Base-by-base conservation (phyloP, 768 basidiomycete species). In the Cystobasidium tubakii region DNA sequence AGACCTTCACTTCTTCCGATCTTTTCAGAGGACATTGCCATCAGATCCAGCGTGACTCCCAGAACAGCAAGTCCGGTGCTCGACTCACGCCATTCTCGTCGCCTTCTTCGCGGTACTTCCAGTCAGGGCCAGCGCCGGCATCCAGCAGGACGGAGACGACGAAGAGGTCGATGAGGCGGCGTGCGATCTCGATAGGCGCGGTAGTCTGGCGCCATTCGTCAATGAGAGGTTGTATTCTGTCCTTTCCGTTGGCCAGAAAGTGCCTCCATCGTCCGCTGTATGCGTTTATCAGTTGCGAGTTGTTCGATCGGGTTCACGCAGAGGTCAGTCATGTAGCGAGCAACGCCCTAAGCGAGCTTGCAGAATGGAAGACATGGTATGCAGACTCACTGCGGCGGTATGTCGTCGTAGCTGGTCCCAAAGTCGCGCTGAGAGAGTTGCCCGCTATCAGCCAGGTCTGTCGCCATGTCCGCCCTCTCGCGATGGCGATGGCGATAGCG, bases 61-160 rank as follows among this genome's bases (percentile, higher is more conserved):
- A n/a, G n/a, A n/a, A n/a, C n/a, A n/a, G n/a, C n/a, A n/a, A n/a
- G n/a, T n/a, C n/a, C n/a, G n/a, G 53, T 29, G 33, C 31, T 15
- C 62, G 23, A 33, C 50, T 31, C 44, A 67, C 66, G 15, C 66
- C 66, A 15, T 19, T 54, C n/a, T 34, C 23, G 44, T 67, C 66
- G 29, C 66, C 66, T 7, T 84, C 80, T 73, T 94, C 92, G 7
- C 82, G 84, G 81, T 89, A 98, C 13, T 81, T 81, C 94, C 94
- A 98, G 0, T 82, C 78, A 71, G 86, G 88, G 0, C 94, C 95
- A 0, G 94, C 95, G 0, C 94, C 94, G 0, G 94, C 95, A 78
- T 98, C 95, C 42, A 99, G 87, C 17, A 98, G 85, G 9, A 98
- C 95, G 13, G 92, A 92, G 34, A 91, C 89, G 27, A 89, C 83